These are phyloP conservation scores for Aspergillus proliferans DNA, from an alignment of 2,329 filamentous ascomycete species.

Conservation along the genomic window DNA sequence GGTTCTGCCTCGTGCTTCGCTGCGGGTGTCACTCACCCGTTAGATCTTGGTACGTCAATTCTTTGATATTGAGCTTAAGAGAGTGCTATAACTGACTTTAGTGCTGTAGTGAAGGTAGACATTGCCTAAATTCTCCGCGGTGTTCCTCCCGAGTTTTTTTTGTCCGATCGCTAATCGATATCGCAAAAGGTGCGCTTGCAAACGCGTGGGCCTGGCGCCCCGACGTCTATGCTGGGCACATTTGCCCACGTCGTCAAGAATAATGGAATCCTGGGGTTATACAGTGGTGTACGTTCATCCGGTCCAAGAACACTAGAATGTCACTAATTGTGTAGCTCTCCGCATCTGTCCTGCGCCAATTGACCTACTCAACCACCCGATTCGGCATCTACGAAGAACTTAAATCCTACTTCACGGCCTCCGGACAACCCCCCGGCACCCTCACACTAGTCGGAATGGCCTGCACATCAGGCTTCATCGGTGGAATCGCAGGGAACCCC, in stretches of 20 bases:
- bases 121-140: constrained; percentile 2
- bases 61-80: neutral
- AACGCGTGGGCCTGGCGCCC: constrained; percentile 68
- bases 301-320: neutral
- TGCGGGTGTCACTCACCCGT: constrained; percentile 83
- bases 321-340: constrained; percentile 53
- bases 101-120: constrained; percentile 50
- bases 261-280: constrained; percentile 74
- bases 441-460: constrained; percentile 76
- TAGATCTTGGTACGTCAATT: constrained; percentile 69
- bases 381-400: constrained; percentile 96
- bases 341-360: constrained; percentile 84
- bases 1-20: constrained; percentile 90
- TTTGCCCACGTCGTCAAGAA: constrained; percentile 72
- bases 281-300: constrained; percentile 60
- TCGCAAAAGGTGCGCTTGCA: constrained; percentile 70
- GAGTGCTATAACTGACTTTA: constrained; percentile 15
- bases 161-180: constrained; percentile 8
- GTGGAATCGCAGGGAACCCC: constrained; percentile 85
- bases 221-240: constrained; percentile 77
- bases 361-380: constrained; percentile 92
- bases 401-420: constrained; percentile 61
- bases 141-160: neutral
- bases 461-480: constrained; percentile 74
- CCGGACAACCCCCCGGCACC: constrained; percentile 57